Evolutionary conservation across 2,329 filamentous ascomycete species (phyloP), one percentile per base, ranked within the genome.

Genomic region (Corinectria fuckeliana): DNA sequence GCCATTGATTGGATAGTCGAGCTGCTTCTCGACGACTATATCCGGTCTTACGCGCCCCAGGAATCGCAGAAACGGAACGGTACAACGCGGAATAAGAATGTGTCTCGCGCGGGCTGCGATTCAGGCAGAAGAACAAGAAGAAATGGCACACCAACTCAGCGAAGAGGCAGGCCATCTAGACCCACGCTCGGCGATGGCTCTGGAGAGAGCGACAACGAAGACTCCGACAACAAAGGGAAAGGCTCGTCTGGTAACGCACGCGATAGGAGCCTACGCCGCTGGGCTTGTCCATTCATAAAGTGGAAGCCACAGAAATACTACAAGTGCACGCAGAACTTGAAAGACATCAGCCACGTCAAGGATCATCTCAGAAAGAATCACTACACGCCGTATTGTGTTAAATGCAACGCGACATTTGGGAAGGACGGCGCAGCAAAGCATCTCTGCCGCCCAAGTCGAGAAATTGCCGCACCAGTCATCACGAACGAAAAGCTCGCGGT

Each of bases 271-370:
- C 18, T 4, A 13, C 41, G 3, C 1, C 3, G 13, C 3, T 54
- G 16, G 18, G 60, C 50, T n/a, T 63, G 58, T 10, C 60, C 60
- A 3, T 62, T 50, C 18, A 6, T 38, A 2, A 58, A 62, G 3
- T 51, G 38, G 58, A n/a, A 32, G 0, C 41, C 41, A 1, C 0
- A 3, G 0, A 0, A 4, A 0, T 44, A 57, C 23, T 7, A 0
- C 0, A 20, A 0, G 21, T 32, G 44, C 26, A 0, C 13, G 20
- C 7, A 25, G 5, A 38, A 18, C 4, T 18, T 54, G 8, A 26
- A 5, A 16, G 25, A 4, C 0, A 42, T 56, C 2, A 16, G 38
- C 13, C 2, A 34, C 1, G 13, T 61, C 20, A 49, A 20, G 44
- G 4, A 14, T 18, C 56, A 58, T 8, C 2, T 58, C 4, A 39